Conservation (phyloP, 306 rosid species). For the Astragalus glycyphyllos region DNA sequence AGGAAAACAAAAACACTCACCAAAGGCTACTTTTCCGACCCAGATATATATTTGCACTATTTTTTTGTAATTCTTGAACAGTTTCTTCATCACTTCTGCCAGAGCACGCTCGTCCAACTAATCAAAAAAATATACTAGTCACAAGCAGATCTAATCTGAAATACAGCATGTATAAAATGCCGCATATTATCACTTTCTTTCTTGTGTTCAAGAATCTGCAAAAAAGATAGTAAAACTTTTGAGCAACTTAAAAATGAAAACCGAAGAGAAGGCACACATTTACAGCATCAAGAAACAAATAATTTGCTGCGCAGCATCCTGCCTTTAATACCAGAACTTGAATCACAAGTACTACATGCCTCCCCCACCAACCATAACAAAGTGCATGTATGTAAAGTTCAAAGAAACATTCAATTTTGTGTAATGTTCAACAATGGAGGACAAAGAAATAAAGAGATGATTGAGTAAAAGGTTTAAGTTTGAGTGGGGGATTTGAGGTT, state of each 20-base stretch:
- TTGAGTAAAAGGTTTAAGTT: no score
- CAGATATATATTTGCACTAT: constrained; percentile 96
- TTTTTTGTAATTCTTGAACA: constrained; percentile 91
- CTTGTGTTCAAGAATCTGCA: constrained; percentile 28
- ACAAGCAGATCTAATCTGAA: constrained; percentile 32
- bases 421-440: no score
- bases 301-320: constrained; percentile 9
- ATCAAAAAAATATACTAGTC: constrained; percentile 46
- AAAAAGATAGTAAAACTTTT: neutral
- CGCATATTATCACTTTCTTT: constrained; percentile 3
- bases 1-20: constrained; percentile 52
- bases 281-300: constrained; percentile 31
- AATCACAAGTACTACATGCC: constrained; percentile 3
- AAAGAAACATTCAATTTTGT: constrained; percentile 4
- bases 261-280: constrained; percentile 3
- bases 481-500: no score
- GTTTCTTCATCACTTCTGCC: constrained; percentile 96
- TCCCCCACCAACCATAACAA: constrained; percentile 9
- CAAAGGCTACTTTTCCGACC: constrained; percentile 95
- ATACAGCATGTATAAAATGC: neutral
- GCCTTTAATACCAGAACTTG: constrained; percentile 11
- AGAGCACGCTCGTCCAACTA: constrained; percentile 95
- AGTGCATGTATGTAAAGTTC: neutral
- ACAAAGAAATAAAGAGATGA: no score
- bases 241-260: constrained; percentile 15